These are phyloP conservation scores for Pelagophyceae sp. DNA, from an alignment of 352 stramenopile species.

Conservation along the genomic window DNA sequence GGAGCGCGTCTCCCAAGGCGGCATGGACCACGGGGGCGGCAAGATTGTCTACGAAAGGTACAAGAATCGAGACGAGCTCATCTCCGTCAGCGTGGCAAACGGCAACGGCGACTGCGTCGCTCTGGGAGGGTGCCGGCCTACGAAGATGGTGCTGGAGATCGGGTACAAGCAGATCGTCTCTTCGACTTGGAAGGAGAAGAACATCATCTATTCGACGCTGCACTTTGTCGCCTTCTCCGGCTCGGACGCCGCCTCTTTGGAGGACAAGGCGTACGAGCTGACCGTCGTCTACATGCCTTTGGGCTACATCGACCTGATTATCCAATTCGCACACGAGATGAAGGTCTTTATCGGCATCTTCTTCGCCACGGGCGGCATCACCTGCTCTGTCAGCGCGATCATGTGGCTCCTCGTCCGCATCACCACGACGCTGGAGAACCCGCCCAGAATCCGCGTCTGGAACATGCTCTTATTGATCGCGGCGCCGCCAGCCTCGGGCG, in stretches of 20 bases:
- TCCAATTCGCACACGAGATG: conserved; percentile 87
- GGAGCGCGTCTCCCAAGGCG: conserved; percentile 22
- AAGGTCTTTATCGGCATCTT: conserved; percentile 87
- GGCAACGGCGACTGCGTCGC: conserved; percentile 73
- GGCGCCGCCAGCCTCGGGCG: conserved; percentile 66
- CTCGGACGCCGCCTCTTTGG: not conserved
- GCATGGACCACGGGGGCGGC: conserved; percentile 29
- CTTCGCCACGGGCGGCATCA: conserved; percentile 70
- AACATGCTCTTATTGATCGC: conserved; percentile 78
- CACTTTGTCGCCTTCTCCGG: conserved; percentile 81
- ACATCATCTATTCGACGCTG: conserved; percentile 75
- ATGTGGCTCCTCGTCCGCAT: conserved; percentile 80
- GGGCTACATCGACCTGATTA: conserved; percentile 87
- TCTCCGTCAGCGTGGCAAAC: conserved; percentile 74
- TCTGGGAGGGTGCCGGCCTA: conserved; percentile 68
- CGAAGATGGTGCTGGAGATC: conserved; percentile 79
- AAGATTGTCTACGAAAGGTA: conserved; percentile 31
- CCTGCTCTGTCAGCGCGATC: conserved; percentile 61
- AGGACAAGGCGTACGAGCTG: conserved; percentile 37
- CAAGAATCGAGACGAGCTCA: conserved; percentile 79
- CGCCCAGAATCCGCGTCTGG: conserved; percentile 78
- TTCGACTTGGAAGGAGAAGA: conserved; percentile 66
- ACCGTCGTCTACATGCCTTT: conserved; percentile 53
- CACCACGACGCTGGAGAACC: conserved; percentile 75
- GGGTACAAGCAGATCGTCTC: conserved; percentile 79